Evolutionary conservation across 2,329 filamentous ascomycete genomes (phyloP), one percentile per base, ranked within the genome.

Genomic region (Colletotrichum abscissum): DNA sequence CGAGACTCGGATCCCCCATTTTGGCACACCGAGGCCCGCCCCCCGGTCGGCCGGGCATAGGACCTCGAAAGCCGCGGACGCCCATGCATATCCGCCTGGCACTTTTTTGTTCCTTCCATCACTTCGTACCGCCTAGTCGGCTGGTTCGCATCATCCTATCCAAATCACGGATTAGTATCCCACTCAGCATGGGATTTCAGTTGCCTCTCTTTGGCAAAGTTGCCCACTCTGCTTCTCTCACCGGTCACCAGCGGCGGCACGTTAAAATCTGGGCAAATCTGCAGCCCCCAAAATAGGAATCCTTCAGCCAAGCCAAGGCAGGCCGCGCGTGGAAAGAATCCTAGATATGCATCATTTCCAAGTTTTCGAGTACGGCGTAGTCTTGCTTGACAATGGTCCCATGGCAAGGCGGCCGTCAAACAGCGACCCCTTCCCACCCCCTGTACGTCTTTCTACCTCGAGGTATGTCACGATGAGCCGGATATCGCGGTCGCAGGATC

Each of bases 21-120:
- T 49, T 49, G 42, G 42, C 42, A 49, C 42, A 49, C 42, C 42
- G 30, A 22, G 22, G 30, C 56, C 28, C 28, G 55, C 14, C 16
- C 16, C 6, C 42, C 42, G 30, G 42, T 26, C 38, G 26, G 26
- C 24, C 60, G 42, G 59, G 42, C 42, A 49, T 5, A 38, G 11
- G 56, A 11, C 42, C 38, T 38, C 24, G 38, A 63, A 16, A 49
- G 35, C 67, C 67, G 62, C 54, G 54, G 54, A 24, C 54, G 38
- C 14, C 38, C 38, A 28, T 69, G 62, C 62, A 66, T 69, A 35
- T 12, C 60, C 62, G 60, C 28, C 60, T 57, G 63, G 33, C 52
- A 14, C 33, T 12, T 26, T 22, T 24, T 28, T 55, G 7, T 9
- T n/a, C 42, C 42, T 49, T n/a, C 42, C 42, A n/a, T 49, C 8